Evolutionary conservation across 1,284 basidiomycete genomes (phyloP), one percentile per base, ranked within the genome.

Genomic region (Malassezia caprae): DNA sequence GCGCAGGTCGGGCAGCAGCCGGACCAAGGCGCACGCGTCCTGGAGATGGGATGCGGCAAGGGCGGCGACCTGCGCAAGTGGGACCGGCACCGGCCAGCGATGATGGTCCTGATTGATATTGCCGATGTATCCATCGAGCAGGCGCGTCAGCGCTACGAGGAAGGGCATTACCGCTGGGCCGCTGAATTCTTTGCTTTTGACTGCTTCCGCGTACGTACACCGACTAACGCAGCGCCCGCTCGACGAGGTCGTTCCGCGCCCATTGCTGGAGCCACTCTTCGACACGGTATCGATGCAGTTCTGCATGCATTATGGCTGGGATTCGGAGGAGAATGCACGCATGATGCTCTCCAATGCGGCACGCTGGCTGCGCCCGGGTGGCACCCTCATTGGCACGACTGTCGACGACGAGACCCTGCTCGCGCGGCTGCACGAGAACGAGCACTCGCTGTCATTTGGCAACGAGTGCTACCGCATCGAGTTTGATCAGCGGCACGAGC

Each of bases 231-330:
- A 80, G 76, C 80, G 84, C 60, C 78, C 85, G 1, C 79, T 98
- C 39, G 79, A 80, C 8, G 81, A 82, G 43, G 83, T 80, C 15
- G 80, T 96, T n/a, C 79, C 86, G 0, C 79, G 80, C 0, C 77
- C 81, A 13, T 77, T 81, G 80, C 58, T 80, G 72, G 62, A 76
- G 15, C 73, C 62, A 28, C 83, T 82, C 11, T 96, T 96, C 72
- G 91, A 96, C 74, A 88, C 88, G 47, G 89, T 98, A 19, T 87
- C 88, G 2, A 86, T 96, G 85, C 94, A 99, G 74, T 99, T 99
- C 76, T 98, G 93, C 77, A 94, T 98, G 88, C 94, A 99, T 76
- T 98, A 99, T 72, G 94, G 93, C 8, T 98, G 96, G 75, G 90
- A 96, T 73, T 85, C 81, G 35, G 82, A 84, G 27, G 78, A 81